A percentile compares a stretch with the other conserved stretches of the same genome.
These are phyloP conservation scores for Pezicula radicicola DNA, from an alignment of 2,329 filamentous ascomycete genomes.

Conservation along the genomic window DNA sequence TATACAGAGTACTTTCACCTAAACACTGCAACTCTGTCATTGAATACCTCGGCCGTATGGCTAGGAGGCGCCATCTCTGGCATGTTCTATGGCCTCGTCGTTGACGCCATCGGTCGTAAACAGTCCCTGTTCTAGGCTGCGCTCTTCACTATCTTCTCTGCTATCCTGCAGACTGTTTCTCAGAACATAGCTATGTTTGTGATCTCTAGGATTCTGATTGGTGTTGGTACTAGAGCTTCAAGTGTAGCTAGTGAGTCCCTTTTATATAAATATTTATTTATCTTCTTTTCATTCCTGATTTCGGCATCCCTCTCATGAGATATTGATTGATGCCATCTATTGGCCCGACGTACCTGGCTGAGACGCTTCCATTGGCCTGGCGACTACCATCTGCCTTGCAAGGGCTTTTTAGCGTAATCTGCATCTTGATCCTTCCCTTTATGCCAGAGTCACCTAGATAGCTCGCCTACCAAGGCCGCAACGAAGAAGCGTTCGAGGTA, in stretches of 20 bases:
- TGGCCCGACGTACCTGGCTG: slow-evolving; percentile 45
- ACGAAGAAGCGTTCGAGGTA: neutral
- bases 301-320: no score
- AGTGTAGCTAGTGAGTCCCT: neutral
- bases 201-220: neutral
- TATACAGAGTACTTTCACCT: neutral
- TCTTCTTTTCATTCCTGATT: no score
- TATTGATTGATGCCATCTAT: neutral
- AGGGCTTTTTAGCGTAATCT: neutral
- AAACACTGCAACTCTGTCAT: neutral
- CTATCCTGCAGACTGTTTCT: neutral
- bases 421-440: neutral
- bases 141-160: neutral
- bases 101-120: neutral
- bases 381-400: slow-evolving; percentile 23
- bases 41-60: neutral
- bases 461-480: neutral
- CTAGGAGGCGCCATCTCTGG: neutral
- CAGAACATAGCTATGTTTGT: neutral
- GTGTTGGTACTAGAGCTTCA: neutral
- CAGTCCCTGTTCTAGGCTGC: neutral
- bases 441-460: slow-evolving; percentile 1
- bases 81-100: neutral
- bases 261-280: no score
- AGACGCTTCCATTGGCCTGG: slow-evolving; percentile 42